Percentiles rank a stretch among this genome's conserved stretches.
Evolutionary conservation across 2,329 filamentous ascomycete species (phyloP).

Genomic region (Colletotrichum viniferum): DNA sequence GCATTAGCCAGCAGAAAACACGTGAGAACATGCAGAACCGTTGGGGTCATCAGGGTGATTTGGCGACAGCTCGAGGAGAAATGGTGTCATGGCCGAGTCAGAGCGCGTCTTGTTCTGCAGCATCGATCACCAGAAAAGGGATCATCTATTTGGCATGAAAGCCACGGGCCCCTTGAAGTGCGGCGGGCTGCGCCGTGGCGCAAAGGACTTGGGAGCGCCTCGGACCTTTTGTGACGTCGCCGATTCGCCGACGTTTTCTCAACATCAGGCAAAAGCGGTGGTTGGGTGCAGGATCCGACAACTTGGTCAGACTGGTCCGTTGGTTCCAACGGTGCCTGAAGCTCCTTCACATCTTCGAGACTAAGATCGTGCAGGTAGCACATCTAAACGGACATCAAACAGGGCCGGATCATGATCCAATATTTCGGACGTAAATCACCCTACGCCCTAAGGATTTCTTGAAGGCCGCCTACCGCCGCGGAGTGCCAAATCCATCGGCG

Average conservation of each 20-base stretch:
- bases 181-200: background rate
- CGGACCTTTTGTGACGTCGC: background rate
- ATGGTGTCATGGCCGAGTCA: background rate
- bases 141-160: background rate
- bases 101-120: background rate
- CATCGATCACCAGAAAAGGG: background rate
- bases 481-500: background rate
- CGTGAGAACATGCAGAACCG: background rate
- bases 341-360: background rate
- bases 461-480: background rate
- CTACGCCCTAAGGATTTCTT: background rate
- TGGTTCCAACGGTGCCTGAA: background rate
- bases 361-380: background rate
- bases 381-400: background rate
- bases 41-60: background rate
- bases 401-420: background rate
- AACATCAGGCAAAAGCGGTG: background rate
- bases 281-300: background rate
- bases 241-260: background rate
- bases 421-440: background rate
- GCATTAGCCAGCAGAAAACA: background rate
- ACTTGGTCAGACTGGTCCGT: background rate
- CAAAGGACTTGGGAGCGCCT: background rate
- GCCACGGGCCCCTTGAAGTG: background rate
- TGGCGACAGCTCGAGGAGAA: background rate